Base-by-base conservation (phyloP, 2,329 filamentous ascomycete species). In the Diaporthe sp. region DNA sequence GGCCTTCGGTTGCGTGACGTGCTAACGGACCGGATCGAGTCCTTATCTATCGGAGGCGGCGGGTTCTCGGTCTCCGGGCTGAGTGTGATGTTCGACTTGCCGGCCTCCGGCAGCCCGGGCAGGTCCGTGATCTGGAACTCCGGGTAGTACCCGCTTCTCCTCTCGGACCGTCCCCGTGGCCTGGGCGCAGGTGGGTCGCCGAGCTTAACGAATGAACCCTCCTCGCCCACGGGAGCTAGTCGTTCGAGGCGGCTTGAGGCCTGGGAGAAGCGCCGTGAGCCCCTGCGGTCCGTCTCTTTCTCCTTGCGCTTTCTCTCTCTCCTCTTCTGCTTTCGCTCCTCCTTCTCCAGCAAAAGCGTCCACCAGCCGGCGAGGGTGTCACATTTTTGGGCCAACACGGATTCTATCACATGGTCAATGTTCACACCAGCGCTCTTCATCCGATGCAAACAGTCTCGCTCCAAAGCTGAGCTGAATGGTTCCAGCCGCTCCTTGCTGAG, bases 401-500 rank as follows among this genome's bases (percentile, higher is more conserved):
- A 97, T 82, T 98, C 96, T 77, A 98, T 96, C 10, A 99, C 95
- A 76, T 93, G 90, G 81, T 99, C 97, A 74, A 97, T 97, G 80
- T 98, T 94, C 33, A 98, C 95, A 0, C 97, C 97, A 7, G 97
- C 95, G 77, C 94, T 94, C 75, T 94, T 93, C 96, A 99, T 98
- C 33, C 97, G 91, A 77, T 98, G 92, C 35, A 99, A 84, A 0
- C 95, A 97, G 61, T 97, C 95, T 82, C 97, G 98, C 81, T 99
- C 97, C 40, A 98, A 81, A 1, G 92, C 85, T 0, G 96, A 98
- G 1, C 94, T 91, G 80, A 99, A 99, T 0, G 95, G 94, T 0
- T 95, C 88, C 0, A 94, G 92, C 68, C 94, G 93, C 77, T 95
- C 92, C 45, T 97, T 84, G 80, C 96, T 95, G 38, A 99, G 86